Evolutionary conservation across 345 rosid genomes (phyloP).

Genomic region (Draba incana): DNA sequence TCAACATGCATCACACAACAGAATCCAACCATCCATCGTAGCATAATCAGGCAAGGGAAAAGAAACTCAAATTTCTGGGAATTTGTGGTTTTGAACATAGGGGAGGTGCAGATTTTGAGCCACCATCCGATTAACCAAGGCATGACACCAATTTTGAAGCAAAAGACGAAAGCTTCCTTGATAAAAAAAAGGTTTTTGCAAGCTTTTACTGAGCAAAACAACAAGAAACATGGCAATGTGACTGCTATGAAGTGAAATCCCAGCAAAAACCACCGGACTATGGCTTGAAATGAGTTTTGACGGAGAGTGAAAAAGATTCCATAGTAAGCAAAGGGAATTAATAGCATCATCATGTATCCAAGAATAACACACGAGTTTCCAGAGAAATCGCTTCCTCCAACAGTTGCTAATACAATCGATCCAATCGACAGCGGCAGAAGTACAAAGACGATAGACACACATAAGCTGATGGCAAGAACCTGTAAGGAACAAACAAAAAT

Average conservation of each 20-base stretch:
- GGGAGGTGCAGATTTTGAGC: constrained; percentile 24
- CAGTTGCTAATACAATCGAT: constrained; percentile 1
- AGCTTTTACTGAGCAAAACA: neutral
- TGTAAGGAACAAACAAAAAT: constrained; percentile 12
- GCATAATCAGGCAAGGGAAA: neutral
- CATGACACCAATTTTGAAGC: constrained; percentile 24
- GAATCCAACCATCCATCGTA: constrained; percentile 1
- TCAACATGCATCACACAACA: neutral
- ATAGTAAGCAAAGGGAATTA: neutral
- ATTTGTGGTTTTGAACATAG: constrained; percentile 6
- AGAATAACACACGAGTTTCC: neutral
- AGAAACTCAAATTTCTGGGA: constrained; percentile 17
- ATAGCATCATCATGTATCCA: constrained; percentile 23
- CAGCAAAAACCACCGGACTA: neutral
- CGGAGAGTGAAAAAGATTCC: constrained; percentile 2
- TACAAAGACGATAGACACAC: neutral
- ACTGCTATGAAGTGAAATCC: constrained; percentile 14
- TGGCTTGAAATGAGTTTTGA: neutral
- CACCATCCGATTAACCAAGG: constrained; percentile 37
- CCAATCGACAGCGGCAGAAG: constrained; percentile 33
- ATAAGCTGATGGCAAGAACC: constrained; percentile 21
- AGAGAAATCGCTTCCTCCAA: neutral
- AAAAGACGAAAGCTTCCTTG: constrained; percentile 7
- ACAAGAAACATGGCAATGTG: constrained; percentile 5
- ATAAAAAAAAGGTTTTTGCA: constrained; percentile 4